Conservation (phyloP, 2,329 filamentous ascomycete species). For the Lecanicillium sp. region DNA sequence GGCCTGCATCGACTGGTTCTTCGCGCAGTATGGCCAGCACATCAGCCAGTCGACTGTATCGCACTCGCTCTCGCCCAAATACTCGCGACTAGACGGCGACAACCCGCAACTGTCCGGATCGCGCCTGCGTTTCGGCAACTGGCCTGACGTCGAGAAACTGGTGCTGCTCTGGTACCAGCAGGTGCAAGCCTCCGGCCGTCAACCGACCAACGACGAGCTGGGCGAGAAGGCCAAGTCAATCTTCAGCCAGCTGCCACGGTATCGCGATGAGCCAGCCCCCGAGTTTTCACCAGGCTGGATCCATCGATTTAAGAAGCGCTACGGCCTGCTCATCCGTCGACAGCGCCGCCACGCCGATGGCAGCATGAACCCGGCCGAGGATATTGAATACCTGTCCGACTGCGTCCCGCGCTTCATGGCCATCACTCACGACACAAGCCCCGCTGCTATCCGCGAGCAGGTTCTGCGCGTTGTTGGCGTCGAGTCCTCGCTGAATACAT, state of each 20-base stretch:
- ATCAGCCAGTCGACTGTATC: slow-evolving; percentile 60
- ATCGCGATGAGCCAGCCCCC: slow-evolving; percentile 53
- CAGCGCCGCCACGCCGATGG: slow-evolving; percentile 47
- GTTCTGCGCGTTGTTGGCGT: slow-evolving; percentile 50
- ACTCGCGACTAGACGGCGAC: slow-evolving; percentile 55
- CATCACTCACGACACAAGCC: slow-evolving; percentile 52
- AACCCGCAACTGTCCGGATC: slow-evolving; percentile 55
- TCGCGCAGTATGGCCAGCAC: slow-evolving; percentile 49
- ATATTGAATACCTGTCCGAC: slow-evolving; percentile 55
- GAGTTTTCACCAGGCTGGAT: slow-evolving; percentile 61
- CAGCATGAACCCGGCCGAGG: slow-evolving; percentile 43
- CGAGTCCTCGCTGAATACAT: slow-evolving; percentile 46
- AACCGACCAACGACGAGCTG: slow-evolving; percentile 57
- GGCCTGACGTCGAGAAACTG: slow-evolving; percentile 57
- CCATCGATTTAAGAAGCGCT: slow-evolving; percentile 58
- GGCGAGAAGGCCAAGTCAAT: slow-evolving; percentile 57
- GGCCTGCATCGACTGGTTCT: slow-evolving; percentile 59
- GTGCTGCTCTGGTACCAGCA: slow-evolving; percentile 51
- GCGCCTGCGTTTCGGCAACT: slow-evolving; percentile 56
- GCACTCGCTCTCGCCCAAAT: slow-evolving; percentile 56
- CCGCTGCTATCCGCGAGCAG: slow-evolving; percentile 52
- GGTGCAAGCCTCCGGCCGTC: slow-evolving; percentile 45
- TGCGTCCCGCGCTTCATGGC: slow-evolving; percentile 54
- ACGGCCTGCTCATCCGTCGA: slow-evolving; percentile 51
- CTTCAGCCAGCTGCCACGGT: slow-evolving; percentile 52